Conservation (phyloP, 352 stramenopile genomes). For the Halophytophthora polymorphica region DNA sequence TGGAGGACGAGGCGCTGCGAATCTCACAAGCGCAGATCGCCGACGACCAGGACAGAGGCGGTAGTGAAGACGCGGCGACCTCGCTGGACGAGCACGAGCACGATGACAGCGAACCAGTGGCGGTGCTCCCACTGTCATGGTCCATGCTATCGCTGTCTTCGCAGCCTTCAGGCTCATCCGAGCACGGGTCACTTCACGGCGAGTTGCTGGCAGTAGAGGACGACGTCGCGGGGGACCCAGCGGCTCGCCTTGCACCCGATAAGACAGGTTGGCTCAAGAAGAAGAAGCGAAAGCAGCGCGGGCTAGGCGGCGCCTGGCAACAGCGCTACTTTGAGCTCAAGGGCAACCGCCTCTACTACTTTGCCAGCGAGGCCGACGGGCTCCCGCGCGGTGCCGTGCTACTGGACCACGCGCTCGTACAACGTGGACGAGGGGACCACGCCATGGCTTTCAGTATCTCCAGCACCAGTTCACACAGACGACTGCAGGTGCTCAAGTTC, state of each 20-base stretch:
- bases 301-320: slow-evolving; percentile 69
- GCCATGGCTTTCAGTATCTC: slow-evolving; percentile 71
- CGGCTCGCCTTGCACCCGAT: slow-evolving; percentile 31
- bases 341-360: slow-evolving; percentile 79
- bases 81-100: slow-evolving; percentile 18
- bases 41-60: slow-evolving; percentile 4
- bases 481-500: slow-evolving; percentile 72
- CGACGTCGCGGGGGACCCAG: slow-evolving; percentile 15
- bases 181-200: slow-evolving; percentile 24
- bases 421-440: slow-evolving; percentile 57
- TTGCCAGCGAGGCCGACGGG: slow-evolving; percentile 65
- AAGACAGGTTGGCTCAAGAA: slow-evolving; percentile 83
- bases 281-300: slow-evolving; percentile 72
- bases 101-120: slow-evolving; percentile 32
- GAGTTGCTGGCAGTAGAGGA: slow-evolving; percentile 18
- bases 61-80: not conserved
- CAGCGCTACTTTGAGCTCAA: slow-evolving; percentile 81
- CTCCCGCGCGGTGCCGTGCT: slow-evolving; percentile 70
- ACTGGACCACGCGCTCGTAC: slow-evolving; percentile 63
- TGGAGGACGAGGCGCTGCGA: slow-evolving; percentile 13
- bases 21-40: slow-evolving; percentile 18
- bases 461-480: slow-evolving; percentile 49
- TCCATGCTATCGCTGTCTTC: slow-evolving; percentile 67
- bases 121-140: slow-evolving; percentile 45
- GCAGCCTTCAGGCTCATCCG: slow-evolving; percentile 26